These are phyloP conservation scores for Saturnispora besseyi DNA, from an alignment of 805 yeast genomes.

Conservation along the genomic window DNA sequence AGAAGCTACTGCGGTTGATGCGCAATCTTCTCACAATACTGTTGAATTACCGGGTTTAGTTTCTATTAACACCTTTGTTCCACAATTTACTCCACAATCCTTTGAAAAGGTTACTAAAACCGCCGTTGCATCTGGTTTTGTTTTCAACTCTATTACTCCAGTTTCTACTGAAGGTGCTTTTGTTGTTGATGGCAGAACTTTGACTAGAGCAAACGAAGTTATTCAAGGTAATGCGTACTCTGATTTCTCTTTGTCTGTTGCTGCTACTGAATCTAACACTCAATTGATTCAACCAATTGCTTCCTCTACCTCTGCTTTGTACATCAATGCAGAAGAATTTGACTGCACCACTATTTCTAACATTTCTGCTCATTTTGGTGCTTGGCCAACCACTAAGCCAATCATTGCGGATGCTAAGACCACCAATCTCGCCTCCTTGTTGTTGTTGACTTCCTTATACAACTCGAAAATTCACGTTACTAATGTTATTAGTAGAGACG, in stretches of 20 bases:
- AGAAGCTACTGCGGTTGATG: constrained; percentile 68
- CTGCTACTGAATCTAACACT: constrained; percentile 69
- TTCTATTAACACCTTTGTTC: constrained; percentile 71
- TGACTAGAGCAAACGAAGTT: constrained; percentile 52
- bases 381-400: constrained; percentile 80
- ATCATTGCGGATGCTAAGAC: constrained; percentile 88
- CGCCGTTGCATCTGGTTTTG: constrained; percentile 80
- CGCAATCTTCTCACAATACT: constrained; percentile 84
- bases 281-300: constrained; percentile 53
- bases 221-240: constrained; percentile 57
- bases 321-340: constrained; percentile 70
- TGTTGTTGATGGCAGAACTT: constrained; percentile 55
- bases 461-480: constrained; percentile 81
- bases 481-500: constrained; percentile 72
- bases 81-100: constrained; percentile 49
- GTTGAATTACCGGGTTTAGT: constrained; percentile 79
- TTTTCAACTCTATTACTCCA: constrained; percentile 75
- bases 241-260: constrained; percentile 74
- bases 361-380: constrained; percentile 67
- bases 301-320: constrained; percentile 64
- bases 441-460: constrained; percentile 82
- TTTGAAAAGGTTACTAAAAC: constrained; percentile 61
- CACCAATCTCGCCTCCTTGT: constrained; percentile 85
- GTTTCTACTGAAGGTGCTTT: constrained; percentile 53
- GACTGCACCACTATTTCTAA: constrained; percentile 63